These are phyloP conservation scores for Saraca asoca DNA, from an alignment of 331 rosid species.

Conservation along the genomic window DNA sequence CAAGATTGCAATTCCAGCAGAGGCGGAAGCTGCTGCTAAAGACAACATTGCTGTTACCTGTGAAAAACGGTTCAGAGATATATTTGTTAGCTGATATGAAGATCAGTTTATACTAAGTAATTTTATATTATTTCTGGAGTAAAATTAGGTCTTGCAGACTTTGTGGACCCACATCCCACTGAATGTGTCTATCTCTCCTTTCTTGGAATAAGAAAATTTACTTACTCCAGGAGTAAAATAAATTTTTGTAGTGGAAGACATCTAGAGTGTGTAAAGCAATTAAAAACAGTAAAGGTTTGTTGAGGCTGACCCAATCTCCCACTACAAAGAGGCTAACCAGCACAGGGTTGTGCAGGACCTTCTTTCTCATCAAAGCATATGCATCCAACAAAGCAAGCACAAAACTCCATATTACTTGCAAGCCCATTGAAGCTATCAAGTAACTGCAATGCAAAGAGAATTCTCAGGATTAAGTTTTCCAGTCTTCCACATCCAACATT, in stretches of 20 bases:
- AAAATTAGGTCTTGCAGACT: too few relatives aligned
- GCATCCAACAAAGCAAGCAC: constrained; percentile 75
- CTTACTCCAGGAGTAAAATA: too few relatives aligned
- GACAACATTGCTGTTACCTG: constrained; percentile 87
- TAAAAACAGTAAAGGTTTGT: constrained; percentile 21
- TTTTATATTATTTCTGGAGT: too few relatives aligned
- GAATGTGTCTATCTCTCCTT: too few relatives aligned
- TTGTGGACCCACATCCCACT: too few relatives aligned
- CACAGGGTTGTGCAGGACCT: constrained; percentile 70
- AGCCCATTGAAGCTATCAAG: constrained; percentile 88
- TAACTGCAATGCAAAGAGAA: constrained; percentile 58
- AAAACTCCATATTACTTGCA: constrained; percentile 85
- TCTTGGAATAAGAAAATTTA: too few relatives aligned
- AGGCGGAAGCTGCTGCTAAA: constrained; percentile 90
- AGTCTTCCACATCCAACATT: too few relatives aligned
- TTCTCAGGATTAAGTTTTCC: constrained; percentile 13
- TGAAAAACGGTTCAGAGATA: constrained; percentile 7
- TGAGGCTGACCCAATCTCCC: constrained; percentile 94
- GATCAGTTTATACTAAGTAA: too few relatives aligned
- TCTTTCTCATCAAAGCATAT: constrained; percentile 71
- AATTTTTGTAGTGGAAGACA: too few relatives aligned
- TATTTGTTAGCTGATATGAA: constrained; percentile 21
- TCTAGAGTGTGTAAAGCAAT: too few relatives aligned
- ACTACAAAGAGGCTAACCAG: constrained; percentile 85
- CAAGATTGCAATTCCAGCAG: constrained; percentile 72